Evolutionary conservation across 352 stramenopile genomes (phyloP).

Genomic region (Phytophthora pini): DNA sequence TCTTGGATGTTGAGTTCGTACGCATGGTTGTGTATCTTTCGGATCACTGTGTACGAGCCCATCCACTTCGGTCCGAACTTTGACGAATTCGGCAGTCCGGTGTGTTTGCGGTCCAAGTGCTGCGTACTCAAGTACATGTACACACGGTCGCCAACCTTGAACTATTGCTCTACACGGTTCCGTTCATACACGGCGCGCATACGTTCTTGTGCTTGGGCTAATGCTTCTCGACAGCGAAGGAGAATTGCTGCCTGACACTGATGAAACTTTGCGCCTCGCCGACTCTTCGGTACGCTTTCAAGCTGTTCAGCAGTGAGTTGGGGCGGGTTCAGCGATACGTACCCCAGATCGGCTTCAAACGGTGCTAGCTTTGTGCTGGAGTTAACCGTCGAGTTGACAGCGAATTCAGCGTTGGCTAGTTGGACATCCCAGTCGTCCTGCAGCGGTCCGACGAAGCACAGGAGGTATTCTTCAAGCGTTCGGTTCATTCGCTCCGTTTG

Average conservation of each 20-base stretch:
- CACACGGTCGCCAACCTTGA: constrained; percentile 18
- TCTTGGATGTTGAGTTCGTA: constrained; percentile 32
- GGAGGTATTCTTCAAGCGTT: too few species aligned
- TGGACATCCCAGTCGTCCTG: too few species aligned
- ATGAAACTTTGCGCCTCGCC: background rate
- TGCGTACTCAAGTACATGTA: background rate
- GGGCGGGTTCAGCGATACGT: background rate
- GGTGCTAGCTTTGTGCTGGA: constrained; percentile 21
- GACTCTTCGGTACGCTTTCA: background rate
- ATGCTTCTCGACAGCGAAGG: constrained; percentile 8
- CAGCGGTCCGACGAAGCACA: too few species aligned
- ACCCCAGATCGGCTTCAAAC: constrained; percentile 17
- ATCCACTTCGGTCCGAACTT: too few species aligned
- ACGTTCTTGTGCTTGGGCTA: constrained; percentile 12
- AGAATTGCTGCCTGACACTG: constrained; percentile 18
- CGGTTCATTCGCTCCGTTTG: too few species aligned
- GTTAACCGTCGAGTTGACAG: background rate
- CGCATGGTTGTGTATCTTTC: background rate
- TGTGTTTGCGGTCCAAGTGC: too few species aligned
- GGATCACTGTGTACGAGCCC: too few species aligned
- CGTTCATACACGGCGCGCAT: constrained; percentile 21
- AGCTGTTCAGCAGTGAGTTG: background rate
- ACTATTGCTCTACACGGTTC: background rate
- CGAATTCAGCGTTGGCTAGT: too few species aligned
- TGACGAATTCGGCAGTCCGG: too few species aligned